phyloP scores from a whole-genome alignment of 1,284 basidiomycete genomes.

The Cryptococcus depauperatus region DNA sequence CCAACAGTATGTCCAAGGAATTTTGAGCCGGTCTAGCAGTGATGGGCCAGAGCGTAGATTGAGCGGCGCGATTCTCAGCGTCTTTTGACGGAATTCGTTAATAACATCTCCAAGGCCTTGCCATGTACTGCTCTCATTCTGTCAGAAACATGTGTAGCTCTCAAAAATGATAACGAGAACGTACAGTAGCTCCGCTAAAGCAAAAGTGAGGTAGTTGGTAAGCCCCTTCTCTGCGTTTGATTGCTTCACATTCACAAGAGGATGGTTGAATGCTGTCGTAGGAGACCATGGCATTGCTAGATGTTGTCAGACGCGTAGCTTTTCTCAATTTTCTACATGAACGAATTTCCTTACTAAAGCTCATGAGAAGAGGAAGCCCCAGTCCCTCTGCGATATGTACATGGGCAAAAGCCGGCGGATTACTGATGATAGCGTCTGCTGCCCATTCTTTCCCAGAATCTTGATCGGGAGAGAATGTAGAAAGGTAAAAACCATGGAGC shows the following conservation, averaged over 20 bases:
- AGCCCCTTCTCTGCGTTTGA: constrained; percentile 52
- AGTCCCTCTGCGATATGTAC: constrained; percentile 59
- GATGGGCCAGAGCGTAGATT: constrained; percentile 51
- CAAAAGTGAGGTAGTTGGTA: constrained; percentile 55
- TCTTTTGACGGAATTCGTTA: constrained; percentile 53
- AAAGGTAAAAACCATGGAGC: constrained; percentile 55
- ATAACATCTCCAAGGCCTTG: constrained; percentile 54
- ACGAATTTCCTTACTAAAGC: constrained; percentile 50
- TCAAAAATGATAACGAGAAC: constrained; percentile 4
- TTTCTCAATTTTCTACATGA: not conserved
- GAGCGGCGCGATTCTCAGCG: constrained; percentile 52
- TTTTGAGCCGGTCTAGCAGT: constrained; percentile 53
- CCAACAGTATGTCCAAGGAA: constrained; percentile 66
- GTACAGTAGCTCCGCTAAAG: constrained; percentile 51
- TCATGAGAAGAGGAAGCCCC: constrained; percentile 54
- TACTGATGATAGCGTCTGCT: constrained; percentile 58
- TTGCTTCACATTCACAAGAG: constrained; percentile 53
- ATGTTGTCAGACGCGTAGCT: not conserved
- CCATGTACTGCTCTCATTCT: constrained; percentile 12
- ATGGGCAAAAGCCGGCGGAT: constrained; percentile 59
- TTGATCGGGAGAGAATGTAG: constrained; percentile 51
- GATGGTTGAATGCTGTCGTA: constrained; percentile 58
- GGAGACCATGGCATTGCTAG: constrained; percentile 63
- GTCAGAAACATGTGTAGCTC: not conserved
- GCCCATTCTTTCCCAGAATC: constrained; percentile 49